These are phyloP conservation scores for Boletellus dicymbophilus DNA, from an alignment of 1,284 basidiomycete species.

Conservation along the genomic window DNA sequence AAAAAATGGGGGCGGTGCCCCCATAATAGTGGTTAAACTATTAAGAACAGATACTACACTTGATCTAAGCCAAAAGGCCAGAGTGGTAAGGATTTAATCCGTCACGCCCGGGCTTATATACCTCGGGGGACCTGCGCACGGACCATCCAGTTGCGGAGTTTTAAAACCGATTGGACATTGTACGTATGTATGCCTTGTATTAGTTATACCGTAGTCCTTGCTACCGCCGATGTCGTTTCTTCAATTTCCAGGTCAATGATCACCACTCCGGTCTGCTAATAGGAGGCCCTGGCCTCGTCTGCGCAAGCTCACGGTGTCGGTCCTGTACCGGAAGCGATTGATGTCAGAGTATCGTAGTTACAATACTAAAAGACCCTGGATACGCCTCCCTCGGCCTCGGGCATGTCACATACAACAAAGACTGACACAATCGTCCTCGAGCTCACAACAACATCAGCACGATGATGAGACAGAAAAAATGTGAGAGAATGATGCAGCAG, in stretches of 20 bases:
- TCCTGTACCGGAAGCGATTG: constrained; percentile 28
- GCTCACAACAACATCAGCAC: constrained; percentile 30
- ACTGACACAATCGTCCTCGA: constrained; percentile 24
- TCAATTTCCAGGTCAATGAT: too few relatives aligned
- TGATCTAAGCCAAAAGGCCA: constrained; percentile 73
- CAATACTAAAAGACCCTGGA: constrained; percentile 19
- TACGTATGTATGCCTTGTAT: too few relatives aligned
- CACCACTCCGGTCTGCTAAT: too few relatives aligned
- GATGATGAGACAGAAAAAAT: constrained; percentile 14
- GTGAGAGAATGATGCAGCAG: constrained; percentile 5
- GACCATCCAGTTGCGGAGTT: too few relatives aligned
- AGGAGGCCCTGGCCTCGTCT: too few relatives aligned
- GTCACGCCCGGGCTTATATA: constrained; percentile 8
- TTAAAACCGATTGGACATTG: too few relatives aligned
- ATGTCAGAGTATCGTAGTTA: constrained; percentile 34
- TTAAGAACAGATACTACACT: constrained; percentile 75
- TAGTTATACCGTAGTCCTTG: too few relatives aligned
- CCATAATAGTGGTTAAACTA: constrained; percentile 37
- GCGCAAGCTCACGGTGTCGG: not conserved
- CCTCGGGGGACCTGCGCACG: constrained; percentile 1
- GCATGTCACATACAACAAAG: constrained; percentile 32
- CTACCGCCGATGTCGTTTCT: too few relatives aligned
- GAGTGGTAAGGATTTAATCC: constrained; percentile 7
- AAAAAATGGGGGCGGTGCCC: constrained; percentile 34
- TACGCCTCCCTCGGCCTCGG: constrained; percentile 9